Evolutionary conservation across 495 filamentous ascomycete species (phyloP).

Genomic region (Talaromyces liani): DNA sequence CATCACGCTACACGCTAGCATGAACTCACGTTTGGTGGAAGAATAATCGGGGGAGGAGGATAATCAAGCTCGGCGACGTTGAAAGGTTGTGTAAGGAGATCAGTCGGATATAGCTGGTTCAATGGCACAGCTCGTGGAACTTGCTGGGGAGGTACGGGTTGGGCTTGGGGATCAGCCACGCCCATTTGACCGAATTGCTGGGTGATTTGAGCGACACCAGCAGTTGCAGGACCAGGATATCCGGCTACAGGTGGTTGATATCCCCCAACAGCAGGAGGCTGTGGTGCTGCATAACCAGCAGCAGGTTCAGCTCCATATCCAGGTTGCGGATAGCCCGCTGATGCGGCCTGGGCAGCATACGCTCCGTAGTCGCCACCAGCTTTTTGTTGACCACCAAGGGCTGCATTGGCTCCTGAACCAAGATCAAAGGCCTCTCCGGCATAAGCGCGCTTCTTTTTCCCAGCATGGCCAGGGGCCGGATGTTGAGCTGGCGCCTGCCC

Average conservation of each 20-base stretch:
- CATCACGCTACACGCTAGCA: background rate
- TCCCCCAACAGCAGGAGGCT: constrained; percentile 35
- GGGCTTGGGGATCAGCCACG: constrained; percentile 51
- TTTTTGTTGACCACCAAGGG: constrained; percentile 47
- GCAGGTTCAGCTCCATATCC: constrained; percentile 44
- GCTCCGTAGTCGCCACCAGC: constrained; percentile 49
- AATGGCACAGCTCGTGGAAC: constrained; percentile 51
- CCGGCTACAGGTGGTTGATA: constrained; percentile 61
- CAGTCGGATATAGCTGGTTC: constrained; percentile 87
- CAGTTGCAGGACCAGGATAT: constrained; percentile 49
- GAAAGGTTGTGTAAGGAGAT: constrained; percentile 86
- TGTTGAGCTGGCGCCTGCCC: constrained; percentile 36
- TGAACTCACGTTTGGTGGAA: constrained; percentile 80
- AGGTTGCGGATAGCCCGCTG: constrained; percentile 47
- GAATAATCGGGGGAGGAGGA: constrained; percentile 82
- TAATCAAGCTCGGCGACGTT: constrained; percentile 88
- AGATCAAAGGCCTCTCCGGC: constrained; percentile 93
- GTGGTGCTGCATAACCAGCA: constrained; percentile 17
- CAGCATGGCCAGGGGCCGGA: constrained; percentile 30
- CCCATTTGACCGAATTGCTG: constrained; percentile 80
- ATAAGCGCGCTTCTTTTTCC: constrained; percentile 84
- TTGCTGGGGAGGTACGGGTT: constrained; percentile 43
- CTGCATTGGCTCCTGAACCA: constrained; percentile 81
- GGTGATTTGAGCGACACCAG: constrained; percentile 65
- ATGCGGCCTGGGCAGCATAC: constrained; percentile 45